Base-by-base conservation (phyloP, 106 monocot genomes). In the Chionographis japonica region DNA sequence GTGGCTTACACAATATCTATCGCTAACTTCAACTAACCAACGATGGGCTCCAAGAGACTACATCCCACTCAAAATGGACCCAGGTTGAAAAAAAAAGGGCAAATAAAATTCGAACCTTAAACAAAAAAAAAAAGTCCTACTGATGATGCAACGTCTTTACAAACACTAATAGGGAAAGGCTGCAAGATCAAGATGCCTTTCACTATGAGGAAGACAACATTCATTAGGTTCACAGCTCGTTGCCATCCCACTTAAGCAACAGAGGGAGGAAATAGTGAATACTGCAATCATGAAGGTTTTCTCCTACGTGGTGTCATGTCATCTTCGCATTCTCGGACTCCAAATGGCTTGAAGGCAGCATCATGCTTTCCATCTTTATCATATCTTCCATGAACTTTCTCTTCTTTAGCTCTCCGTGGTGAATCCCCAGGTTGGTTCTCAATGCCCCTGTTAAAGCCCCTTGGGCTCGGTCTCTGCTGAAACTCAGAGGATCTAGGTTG, bases 401-500 rank as follows among this genome's bases (percentile, higher is more conserved):
- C 54, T 54, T 13, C 54, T 54, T 4, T 54, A 54, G 4, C 14
- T 12, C 38, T 35, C 15, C 35, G 16, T 40, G 37, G 38, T 19
- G 65, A 75, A 66, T 70, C 69, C 41, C 55, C 75, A 65, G 15
- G 57, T 66, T 63, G 68, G 43, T 62, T 53, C 36, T 65, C 74
- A 52, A 52, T 60, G 60, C 53, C 40, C 52, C 69, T 74, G 62
- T 80, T 52, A 19, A 76, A 73, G 20, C 19, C 65, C 68, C 79
- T 68, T 4, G 79, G 73, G 27, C 69, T 62, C 6, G 37, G 65
- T 54, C 70, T 74, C 62, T 53, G 58, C 19, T 76, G 71, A 78
- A 77, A 75, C 14, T 66, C 75, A 41, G 70, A 62, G 0, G 74
- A 58, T 65, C 69, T 88, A 8, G 51, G 52, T 56, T 42, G 61